Percentiles rank a stretch among this genome's conserved stretches.
phyloP scores from a whole-genome alignment of 805 yeast species.

The Pichia occidentalis region DNA sequence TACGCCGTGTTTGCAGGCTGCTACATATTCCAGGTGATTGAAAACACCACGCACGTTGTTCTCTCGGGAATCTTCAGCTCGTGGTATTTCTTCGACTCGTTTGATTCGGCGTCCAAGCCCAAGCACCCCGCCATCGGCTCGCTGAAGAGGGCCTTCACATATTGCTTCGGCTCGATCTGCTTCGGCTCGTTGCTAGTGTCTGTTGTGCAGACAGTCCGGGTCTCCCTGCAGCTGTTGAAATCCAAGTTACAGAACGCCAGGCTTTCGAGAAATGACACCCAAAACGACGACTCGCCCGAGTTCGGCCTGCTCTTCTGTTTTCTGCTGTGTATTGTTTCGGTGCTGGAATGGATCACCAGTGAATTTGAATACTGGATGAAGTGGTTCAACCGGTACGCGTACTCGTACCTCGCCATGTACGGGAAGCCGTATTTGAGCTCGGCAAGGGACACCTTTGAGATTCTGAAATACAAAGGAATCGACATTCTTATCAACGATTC shows the following conservation, averaged over 20 bases:
- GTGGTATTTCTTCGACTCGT: constrained; percentile 67
- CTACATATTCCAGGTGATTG: constrained; percentile 74
- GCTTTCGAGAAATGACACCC: constrained; percentile 39
- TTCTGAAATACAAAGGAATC: constrained; percentile 72
- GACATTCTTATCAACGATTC: constrained; percentile 83
- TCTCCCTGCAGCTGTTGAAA: constrained; percentile 45
- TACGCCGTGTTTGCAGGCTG: constrained; percentile 78
- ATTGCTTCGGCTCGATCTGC: constrained; percentile 85
- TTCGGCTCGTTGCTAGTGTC: constrained; percentile 77
- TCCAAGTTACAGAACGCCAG: constrained; percentile 28
- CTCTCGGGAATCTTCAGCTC: constrained; percentile 83
- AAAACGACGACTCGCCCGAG: constrained; percentile 34
- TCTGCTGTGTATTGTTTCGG: constrained; percentile 35
- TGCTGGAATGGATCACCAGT: constrained; percentile 59
- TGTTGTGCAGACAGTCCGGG: constrained; percentile 57
- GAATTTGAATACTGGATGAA: constrained; percentile 41
- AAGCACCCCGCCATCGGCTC: constrained; percentile 75
- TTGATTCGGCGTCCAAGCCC: constrained; percentile 49
- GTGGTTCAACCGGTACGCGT: constrained; percentile 88
- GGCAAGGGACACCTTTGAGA: constrained; percentile 76
- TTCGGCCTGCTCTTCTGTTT: constrained; percentile 43
- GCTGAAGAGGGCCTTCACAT: constrained; percentile 68
- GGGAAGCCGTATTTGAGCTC: constrained; percentile 72
- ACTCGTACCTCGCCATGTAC: constrained; percentile 78
- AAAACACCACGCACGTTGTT: constrained; percentile 73